Base-by-base conservation (phyloP, 139 green algal genomes). In the Closterium sp. region DNA sequence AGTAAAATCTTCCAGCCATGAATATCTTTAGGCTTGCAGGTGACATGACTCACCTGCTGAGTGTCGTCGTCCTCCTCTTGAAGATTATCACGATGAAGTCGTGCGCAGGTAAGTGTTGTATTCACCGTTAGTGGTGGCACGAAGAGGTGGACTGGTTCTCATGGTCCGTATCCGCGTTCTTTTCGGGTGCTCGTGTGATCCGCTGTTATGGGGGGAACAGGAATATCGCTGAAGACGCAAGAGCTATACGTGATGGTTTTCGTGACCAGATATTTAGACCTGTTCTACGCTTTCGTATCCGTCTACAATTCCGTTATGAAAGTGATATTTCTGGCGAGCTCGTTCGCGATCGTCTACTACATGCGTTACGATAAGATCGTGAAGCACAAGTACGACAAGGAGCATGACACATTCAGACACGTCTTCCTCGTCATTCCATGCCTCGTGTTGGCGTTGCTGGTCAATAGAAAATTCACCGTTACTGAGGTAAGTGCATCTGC, bases 241-340 rank as follows among this genome's bases (percentile, higher is more conserved):
- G 98, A 99, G 95, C 96, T 99, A 27, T 99, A 99, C 93, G 94
- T 95, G 0, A 89, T 99, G 4, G 98, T 99, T 4, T 99, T 99
- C 89, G 85, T 98, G 17, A 98, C 96, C 4, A 96, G 98, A 85
- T 99, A 99, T 93, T 94, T 99, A 34, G 98, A 99, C 93, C 92
- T 99, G 9, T 98, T 99, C 92, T 97, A 95, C 90, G 97, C 95
- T 87, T 99, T 97, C 93, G 94, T 99, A 17, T 98, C 97, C 1
- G 24, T 99, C 97, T 99, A 99, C 96, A 99, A 99, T 96, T 97
- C 97, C 6, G 85, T 98, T n/a, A 99, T 99, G 98, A 99, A 99
- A 94, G 27, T 99, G 0, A 96, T 99, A 1, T 99, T 99, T 94
- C 92, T 99, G 27, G 92, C 21, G 3, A 96, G 96, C 2, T 97